A percentile compares a stretch with the other conserved stretches of the same genome.
Evolutionary conservation across 345 rosid species (phyloP).

Genomic region (Populus davidiana): DNA sequence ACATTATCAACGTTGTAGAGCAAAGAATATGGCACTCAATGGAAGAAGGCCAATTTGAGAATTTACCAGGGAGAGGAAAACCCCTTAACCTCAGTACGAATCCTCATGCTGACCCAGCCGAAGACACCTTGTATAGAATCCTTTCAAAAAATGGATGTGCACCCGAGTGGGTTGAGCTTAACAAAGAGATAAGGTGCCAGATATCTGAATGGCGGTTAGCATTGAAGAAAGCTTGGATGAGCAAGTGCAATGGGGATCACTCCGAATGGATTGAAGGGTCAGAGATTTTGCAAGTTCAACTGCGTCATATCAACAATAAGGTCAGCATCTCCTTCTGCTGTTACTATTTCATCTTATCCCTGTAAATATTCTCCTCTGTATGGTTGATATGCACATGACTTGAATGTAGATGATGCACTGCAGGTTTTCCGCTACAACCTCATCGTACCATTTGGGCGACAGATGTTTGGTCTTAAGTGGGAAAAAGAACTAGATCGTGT

Average conservation of each 20-base stretch:
- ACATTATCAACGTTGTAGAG: slow-evolving; percentile 76
- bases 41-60: slow-evolving; percentile 95
- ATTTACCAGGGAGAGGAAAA: slow-evolving; percentile 88
- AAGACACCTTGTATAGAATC: slow-evolving; percentile 76
- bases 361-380: neutral
- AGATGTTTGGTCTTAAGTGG: slow-evolving; percentile 85
- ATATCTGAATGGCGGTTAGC: slow-evolving; percentile 62
- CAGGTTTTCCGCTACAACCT: slow-evolving; percentile 84
- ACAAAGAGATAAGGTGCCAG: slow-evolving; percentile 65
- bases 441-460: slow-evolving; percentile 85
- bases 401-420: neutral
- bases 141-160: slow-evolving; percentile 80
- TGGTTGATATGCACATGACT: neutral
- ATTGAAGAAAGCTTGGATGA: slow-evolving; percentile 73
- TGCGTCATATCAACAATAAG: slow-evolving; percentile 72
- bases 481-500: slow-evolving; percentile 72
- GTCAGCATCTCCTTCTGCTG: slow-evolving; percentile 19
- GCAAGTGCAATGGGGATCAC: slow-evolving; percentile 43
- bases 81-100: slow-evolving; percentile 61
- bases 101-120: slow-evolving; percentile 90
- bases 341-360: neutral
- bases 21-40: slow-evolving; percentile 94
- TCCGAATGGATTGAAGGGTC: slow-evolving; percentile 50
- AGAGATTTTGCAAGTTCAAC: slow-evolving; percentile 43
- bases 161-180: slow-evolving; percentile 92